A percentile compares a stretch with the other conserved stretches of the same genome.
Evolutionary conservation across 225 moss, liverwort and hornwort species (phyloP).

Genomic region (Neckera pumila): DNA sequence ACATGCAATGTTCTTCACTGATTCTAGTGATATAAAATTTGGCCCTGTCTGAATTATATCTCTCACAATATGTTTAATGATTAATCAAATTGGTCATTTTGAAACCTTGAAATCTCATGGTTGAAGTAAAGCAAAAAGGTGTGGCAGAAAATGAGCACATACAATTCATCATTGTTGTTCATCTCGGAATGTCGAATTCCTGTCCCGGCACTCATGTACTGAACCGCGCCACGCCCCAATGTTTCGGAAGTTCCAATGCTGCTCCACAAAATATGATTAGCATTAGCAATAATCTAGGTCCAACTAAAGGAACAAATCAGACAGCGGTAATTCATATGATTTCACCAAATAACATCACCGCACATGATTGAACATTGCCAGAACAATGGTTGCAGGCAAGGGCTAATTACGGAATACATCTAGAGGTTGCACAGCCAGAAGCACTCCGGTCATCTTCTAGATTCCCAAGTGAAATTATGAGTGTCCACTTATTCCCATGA

Average conservation of each 20-base stretch:
- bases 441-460: background rate
- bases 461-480: background rate
- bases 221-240: conserved; percentile 67
- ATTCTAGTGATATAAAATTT: background rate
- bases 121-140: background rate
- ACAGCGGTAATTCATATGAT: background rate
- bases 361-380: background rate
- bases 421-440: background rate
- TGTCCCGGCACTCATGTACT: conserved; percentile 90
- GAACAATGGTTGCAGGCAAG: background rate
- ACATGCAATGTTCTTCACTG: background rate
- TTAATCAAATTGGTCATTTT: background rate
- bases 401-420: background rate
- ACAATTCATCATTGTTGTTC: conserved; percentile 63
- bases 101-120: background rate
- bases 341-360: background rate
- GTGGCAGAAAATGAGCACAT: background rate
- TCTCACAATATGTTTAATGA: background rate
- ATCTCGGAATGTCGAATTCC: conserved; percentile 88
- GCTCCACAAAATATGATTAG: background rate
- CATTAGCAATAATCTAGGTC: background rate
- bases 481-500: background rate
- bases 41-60: background rate
- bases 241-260: conserved; percentile 86
- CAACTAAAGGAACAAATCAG: background rate